Base-by-base conservation (phyloP, 176 grass and related monocot species). In the Coix lacrymajobi region DNA sequence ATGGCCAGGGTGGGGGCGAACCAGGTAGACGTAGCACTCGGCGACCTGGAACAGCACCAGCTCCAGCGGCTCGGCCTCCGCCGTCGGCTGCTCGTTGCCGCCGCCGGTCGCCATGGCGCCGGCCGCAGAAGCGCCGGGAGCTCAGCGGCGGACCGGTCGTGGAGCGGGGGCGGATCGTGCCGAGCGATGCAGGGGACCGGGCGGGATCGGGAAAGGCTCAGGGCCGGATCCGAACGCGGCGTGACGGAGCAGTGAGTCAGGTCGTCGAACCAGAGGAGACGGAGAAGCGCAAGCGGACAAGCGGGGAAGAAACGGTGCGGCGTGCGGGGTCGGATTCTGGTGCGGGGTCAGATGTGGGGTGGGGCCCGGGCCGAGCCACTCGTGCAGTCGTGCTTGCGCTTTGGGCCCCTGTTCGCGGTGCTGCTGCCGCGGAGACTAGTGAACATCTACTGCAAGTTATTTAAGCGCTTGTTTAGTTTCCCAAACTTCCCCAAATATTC, bases 21-120 rank as follows among this genome's bases (percentile, higher is more conserved):
- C 96, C 96, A 99, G 91, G 87, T 99, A 99, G 77, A 96, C 96
- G 77, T 99, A 99, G 85, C 93, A 96, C 85, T 94, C 96, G 58
- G 78, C 68, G 43, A 93, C 91, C 87, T 94, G 91, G 89, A 99
- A 99, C 60, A 99, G 89, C 76, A 92, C 87, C 67, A 99, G 83
- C 89, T 99, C 96, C 54, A 96, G 57, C 61, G 93, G 87, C 80
- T 93, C 88, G 49, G 81, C 61, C 39, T 62, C 48, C 48, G 66
- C 54, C 49, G 58, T 30, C 33, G 70, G 36, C 49, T 76, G 81
- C 65, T 89, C 88, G 26, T 40, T 56, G 83, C 70, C 66, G 74
- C 60, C 69, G 70, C 26, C 69, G 79, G 66, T 72, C 44, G 68
- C 75, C 88, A 87, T 86, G 89, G 86, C 83, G 81, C 77, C 66